Evolutionary conservation across 495 filamentous ascomycete species (phyloP).

Genomic region (Apiosordaria backusii): DNA sequence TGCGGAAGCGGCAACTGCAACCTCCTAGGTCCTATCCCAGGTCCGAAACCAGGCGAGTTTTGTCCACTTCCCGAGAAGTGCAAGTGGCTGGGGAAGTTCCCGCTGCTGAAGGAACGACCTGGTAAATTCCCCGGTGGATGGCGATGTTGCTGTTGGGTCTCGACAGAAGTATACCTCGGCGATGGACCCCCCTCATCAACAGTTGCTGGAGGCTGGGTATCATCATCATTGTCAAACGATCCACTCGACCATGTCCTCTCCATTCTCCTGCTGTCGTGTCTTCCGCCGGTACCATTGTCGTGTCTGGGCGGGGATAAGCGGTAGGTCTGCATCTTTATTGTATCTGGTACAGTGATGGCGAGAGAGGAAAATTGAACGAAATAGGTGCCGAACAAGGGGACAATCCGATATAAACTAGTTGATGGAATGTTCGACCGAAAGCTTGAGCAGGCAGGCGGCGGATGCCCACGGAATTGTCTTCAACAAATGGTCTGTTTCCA

Average conservation of each 20-base stretch:
- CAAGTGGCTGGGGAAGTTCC: neutral
- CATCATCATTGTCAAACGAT: neutral
- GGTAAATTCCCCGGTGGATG: neutral
- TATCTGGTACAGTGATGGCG: too few relatives aligned
- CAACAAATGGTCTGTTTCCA: neutral
- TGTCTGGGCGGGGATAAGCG: neutral
- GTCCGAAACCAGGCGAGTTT: neutral
- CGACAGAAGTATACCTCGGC: neutral
- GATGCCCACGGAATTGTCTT: neutral
- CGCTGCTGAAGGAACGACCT: neutral
- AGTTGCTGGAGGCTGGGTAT: neutral
- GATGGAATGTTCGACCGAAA: too few relatives aligned
- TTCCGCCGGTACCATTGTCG: too few relatives aligned
- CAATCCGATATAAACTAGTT: too few relatives aligned
- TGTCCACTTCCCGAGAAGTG: neutral
- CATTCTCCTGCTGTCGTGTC: neutral
- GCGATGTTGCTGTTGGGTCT: neutral
- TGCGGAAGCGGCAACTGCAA: constrained; percentile 13
- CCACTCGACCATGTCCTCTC: neutral
- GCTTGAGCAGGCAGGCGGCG: too few relatives aligned
- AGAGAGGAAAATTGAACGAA: too few relatives aligned
- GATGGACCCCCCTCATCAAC: neutral
- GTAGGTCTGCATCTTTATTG: neutral
- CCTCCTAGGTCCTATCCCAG: neutral
- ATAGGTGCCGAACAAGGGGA: too few relatives aligned